Percentiles rank a stretch among this genome's conserved stretches.
Conservation (phyloP, 768 basidiomycete genomes). For the Tylopilus plumbeoviolaceoides region DNA sequence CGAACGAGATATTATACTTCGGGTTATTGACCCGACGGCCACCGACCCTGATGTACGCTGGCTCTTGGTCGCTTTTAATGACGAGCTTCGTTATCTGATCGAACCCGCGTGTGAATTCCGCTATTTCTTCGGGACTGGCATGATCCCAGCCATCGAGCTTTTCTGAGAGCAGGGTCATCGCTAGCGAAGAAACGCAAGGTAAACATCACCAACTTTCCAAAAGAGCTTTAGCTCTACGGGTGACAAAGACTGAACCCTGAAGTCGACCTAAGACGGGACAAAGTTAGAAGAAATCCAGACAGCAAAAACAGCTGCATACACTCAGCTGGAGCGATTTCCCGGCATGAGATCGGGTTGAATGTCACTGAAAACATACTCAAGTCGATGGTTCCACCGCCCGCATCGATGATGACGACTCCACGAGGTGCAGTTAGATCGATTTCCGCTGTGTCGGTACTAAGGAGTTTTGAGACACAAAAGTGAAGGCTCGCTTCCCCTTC, state of each 20-base stretch:
- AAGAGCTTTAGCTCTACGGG: background rate
- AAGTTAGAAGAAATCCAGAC: background rate
- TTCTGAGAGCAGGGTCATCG: background rate
- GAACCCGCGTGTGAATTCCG: slow-evolving; percentile 1
- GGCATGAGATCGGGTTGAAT: background rate
- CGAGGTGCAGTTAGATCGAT: background rate
- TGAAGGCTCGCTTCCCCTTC: slow-evolving; percentile 2
- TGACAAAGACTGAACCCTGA: background rate
- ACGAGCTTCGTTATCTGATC: background rate
- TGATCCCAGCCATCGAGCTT: background rate
- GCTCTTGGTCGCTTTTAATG: slow-evolving; percentile 1
- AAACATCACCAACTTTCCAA: background rate
- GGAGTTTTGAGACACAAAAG: background rate
- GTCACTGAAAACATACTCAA: background rate
- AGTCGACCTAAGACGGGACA: background rate
- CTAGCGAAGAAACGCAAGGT: background rate
- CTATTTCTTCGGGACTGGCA: background rate
- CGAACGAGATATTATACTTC: background rate
- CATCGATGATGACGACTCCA: background rate
- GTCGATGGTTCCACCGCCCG: background rate
- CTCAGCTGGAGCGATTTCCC: background rate
- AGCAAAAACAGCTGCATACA: background rate
- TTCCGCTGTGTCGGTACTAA: background rate
- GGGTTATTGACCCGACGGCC: background rate
- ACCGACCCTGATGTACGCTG: slow-evolving; percentile 9